Evolutionary conservation across 2,329 filamentous ascomycete genomes (phyloP).

Genomic region (Delphinella strobiligena): DNA sequence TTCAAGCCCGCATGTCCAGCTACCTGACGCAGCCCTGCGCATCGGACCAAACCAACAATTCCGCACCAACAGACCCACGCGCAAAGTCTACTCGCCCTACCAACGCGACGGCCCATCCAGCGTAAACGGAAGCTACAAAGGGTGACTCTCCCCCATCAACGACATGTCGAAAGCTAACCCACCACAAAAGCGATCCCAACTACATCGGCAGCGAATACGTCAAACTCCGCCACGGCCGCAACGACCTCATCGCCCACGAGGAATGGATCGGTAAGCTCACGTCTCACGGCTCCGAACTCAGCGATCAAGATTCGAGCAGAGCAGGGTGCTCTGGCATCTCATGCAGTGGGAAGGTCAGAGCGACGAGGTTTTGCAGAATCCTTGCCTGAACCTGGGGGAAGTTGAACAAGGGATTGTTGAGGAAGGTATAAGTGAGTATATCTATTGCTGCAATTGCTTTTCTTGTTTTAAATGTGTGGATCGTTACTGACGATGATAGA

Average conservation of each 20-base stretch:
- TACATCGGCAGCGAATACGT: constrained; percentile 26
- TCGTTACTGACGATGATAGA: too few species aligned
- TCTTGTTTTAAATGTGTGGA: too few species aligned
- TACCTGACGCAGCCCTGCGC: constrained; percentile 45
- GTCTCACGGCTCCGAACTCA: constrained; percentile 23
- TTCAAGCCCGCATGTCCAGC: constrained; percentile 51
- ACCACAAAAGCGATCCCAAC: constrained; percentile 32
- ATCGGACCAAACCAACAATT: constrained; percentile 37
- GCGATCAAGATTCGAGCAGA: constrained; percentile 39
- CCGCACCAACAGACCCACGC: constrained; percentile 11
- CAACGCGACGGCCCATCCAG: constrained; percentile 27
- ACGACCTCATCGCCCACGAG: constrained; percentile 9
- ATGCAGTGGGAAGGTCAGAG: constrained; percentile 18
- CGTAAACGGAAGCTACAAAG: constrained; percentile 34
- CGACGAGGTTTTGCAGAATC: constrained; percentile 19
- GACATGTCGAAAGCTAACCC: too few species aligned
- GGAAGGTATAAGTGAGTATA: too few species aligned
- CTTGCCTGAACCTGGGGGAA: too few species aligned
- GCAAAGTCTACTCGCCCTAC: constrained; percentile 15
- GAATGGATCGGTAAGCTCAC: constrained; percentile 17
- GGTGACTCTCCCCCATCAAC: too few species aligned
- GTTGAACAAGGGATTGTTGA: too few species aligned
- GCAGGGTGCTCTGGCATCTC: constrained; percentile 34
- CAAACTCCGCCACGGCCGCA: neutral
- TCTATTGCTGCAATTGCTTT: too few species aligned